Base-by-base conservation (phyloP, 768 basidiomycete species). In the Pleurotus ostreatus region DNA sequence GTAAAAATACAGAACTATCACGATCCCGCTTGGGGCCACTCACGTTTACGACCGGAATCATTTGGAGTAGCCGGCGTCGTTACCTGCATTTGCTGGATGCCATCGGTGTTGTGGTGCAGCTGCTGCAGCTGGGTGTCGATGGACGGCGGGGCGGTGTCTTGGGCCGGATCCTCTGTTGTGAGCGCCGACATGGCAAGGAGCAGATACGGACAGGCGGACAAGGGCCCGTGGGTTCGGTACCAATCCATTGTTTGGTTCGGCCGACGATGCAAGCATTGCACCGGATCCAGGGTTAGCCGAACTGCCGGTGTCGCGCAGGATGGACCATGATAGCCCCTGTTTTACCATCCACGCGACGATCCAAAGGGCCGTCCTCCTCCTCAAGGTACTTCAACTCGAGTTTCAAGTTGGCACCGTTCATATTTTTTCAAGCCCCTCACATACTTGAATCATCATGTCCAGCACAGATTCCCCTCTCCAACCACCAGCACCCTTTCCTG, bases 101-200 rank as follows among this genome's bases (percentile, higher is more conserved):
- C 56, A 25, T 72, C 56, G 49, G 66, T 47, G 62, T 74, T 66
- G 26, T 65, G 76, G 62, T 70, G 70, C 69, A 71, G 78, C 70
- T 78, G 83, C 70, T 78, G 86, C 65, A 78, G 83, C 71, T 77
- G 83, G 55, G 79, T 73, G 71, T 88, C 87, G 66, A 87, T 82
- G 56, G 80, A 72, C 63, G 80, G 69, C 66, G 76, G 69, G 26
- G 71, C 61, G 16, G 60, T 40, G 55, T 78, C 76, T 58, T 74
- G 74, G 60, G 74, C 77, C 84, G 84, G 84, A 75, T 83, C 82
- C 68, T 83, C 83, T 74, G 84, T 79, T 76, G 79, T 78, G 74
- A 86, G 82, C 75, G 83, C 85, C 83, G 87, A 87, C 86, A 88
- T 88, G 71, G 71, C 66, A 65, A 65, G 65, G 61, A 63, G 49